Conservation (phyloP, 2,329 filamentous ascomycete species). For the Claviceps lovelessii region DNA sequence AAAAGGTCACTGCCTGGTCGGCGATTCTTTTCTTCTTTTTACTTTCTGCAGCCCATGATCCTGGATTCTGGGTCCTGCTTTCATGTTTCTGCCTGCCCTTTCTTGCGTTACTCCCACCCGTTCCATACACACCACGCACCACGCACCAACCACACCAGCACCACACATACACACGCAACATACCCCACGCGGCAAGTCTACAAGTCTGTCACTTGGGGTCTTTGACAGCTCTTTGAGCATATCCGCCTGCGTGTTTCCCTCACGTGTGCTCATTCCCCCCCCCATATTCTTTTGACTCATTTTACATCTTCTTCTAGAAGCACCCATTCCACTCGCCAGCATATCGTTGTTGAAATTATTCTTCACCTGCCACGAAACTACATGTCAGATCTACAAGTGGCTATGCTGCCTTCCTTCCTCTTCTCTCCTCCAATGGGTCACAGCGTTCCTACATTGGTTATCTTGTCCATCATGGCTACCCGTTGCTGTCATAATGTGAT, state of each 20-base stretch:
- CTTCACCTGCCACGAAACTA: neutral
- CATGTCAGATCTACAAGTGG: neutral
- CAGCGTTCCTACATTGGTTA: neutral
- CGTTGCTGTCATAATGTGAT: neutral
- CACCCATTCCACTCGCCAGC: neutral
- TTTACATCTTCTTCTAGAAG: neutral
- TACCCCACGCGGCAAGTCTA: conserved; percentile 1
- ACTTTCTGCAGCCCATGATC: neutral
- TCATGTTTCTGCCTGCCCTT: neutral
- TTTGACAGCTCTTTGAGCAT: neutral
- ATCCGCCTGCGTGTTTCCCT: neutral
- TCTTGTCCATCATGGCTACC: neutral
- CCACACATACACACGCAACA: neutral
- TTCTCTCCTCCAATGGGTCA: conserved; percentile 1
- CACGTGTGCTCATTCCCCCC: neutral
- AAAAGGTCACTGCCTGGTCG: no score
- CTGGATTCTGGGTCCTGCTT: neutral
- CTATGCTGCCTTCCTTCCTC: neutral
- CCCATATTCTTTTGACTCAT: neutral
- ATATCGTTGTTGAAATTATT: neutral
- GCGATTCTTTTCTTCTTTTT: neutral
- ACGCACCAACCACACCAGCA: neutral
- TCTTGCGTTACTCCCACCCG: neutral
- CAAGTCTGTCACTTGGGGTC: conserved; percentile 1
- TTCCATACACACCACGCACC: neutral